Evolutionary conservation across 2,329 filamentous ascomycete species (phyloP).

Genomic region (Colletotrichum sp.): DNA sequence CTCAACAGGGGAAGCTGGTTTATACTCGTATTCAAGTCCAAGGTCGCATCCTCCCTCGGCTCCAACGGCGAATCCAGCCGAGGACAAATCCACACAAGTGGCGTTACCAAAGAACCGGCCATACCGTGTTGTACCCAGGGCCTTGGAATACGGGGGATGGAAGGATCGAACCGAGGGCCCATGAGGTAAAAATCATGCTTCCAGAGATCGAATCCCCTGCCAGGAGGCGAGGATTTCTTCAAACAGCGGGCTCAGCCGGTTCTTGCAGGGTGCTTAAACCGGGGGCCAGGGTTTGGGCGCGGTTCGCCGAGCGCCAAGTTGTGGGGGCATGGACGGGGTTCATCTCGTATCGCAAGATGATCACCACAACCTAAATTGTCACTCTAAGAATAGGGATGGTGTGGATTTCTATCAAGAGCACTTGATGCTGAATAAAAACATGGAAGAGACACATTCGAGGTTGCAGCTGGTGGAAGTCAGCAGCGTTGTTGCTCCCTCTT

Average conservation of each 20-base stretch:
- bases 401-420: not conserved
- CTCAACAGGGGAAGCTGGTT: not conserved
- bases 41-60: not conserved
- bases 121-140: not conserved
- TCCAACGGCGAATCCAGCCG: not conserved
- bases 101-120: not conserved
- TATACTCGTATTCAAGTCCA: not conserved
- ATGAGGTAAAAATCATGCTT: not conserved
- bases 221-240: not conserved
- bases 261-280: not conserved
- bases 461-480: not conserved
- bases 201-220: not conserved
- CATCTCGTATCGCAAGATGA: slow-evolving; percentile 4
- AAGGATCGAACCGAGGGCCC: not conserved
- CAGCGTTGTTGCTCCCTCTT: not conserved
- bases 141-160: not conserved
- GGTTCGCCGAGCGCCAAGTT: not conserved
- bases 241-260: not conserved
- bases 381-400: slow-evolving; percentile 1
- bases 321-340: slow-evolving; percentile 11
- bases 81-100: not conserved
- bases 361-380: not conserved
- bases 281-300: not conserved
- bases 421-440: not conserved
- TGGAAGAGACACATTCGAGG: not conserved